Conservation (phyloP, 169 alveolate species). For the Babesia bigemina region DNA sequence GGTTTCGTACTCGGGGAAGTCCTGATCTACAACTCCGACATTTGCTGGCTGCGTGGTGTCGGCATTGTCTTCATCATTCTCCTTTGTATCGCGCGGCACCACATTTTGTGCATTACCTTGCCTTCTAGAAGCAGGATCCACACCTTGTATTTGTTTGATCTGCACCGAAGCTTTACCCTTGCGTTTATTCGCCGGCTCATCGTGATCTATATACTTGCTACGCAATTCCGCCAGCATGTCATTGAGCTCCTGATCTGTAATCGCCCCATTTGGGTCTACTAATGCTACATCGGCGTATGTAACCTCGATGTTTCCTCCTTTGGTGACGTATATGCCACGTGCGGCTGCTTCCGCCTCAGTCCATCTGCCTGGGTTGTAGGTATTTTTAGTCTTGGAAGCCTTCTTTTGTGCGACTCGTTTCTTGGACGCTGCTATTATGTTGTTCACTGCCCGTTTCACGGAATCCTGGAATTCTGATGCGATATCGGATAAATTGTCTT, state of each 20-base stretch:
- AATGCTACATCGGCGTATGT: constrained; percentile 47
- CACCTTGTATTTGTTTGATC: neutral
- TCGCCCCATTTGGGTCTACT: constrained; percentile 44
- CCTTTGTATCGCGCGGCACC: neutral
- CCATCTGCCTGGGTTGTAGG: constrained; percentile 8
- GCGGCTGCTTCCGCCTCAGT: constrained; percentile 66
- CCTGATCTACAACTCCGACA: constrained; percentile 8
- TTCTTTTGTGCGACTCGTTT: neutral
- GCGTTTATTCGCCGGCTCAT: neutral
- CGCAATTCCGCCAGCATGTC: constrained; percentile 22
- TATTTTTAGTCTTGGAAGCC: neutral
- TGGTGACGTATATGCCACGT: constrained; percentile 49
- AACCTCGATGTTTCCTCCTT: constrained; percentile 52
- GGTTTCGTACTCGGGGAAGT: constrained; percentile 37
- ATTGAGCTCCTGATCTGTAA: constrained; percentile 11
- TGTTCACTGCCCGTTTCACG: constrained; percentile 51
- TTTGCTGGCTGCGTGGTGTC: neutral
- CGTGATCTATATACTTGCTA: neutral
- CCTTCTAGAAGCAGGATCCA: neutral
- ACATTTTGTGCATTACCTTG: neutral
- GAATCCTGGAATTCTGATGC: constrained; percentile 57
- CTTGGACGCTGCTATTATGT: neutral
- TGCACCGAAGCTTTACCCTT: neutral
- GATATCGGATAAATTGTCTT: constrained; percentile 44
- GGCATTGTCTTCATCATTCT: neutral